Evolutionary conservation across 2,329 filamentous ascomycete species (phyloP).

Genomic region (Fusarium oxysporum): DNA sequence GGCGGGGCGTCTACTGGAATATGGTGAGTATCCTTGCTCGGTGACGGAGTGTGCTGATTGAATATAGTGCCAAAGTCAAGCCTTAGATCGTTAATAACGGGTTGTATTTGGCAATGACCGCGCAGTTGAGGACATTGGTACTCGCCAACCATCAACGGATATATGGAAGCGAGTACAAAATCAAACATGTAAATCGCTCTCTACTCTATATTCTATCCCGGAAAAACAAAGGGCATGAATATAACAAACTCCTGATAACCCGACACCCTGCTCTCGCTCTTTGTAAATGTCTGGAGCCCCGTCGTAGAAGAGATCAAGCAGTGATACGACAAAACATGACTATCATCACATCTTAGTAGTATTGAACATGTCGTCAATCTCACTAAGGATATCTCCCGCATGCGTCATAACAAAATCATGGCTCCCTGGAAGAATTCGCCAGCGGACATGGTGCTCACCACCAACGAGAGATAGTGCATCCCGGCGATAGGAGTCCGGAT

Average conservation of each 20-base stretch:
- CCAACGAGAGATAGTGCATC: conserved; percentile 65
- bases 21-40: conserved; percentile 59
- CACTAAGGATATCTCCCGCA: conserved; percentile 55
- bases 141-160: not conserved
- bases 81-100: conserved; percentile 61
- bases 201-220: conserved; percentile 22
- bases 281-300: not conserved
- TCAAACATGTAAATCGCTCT: conserved; percentile 3
- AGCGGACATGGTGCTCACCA: conserved; percentile 61
- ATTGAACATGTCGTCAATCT: conserved; percentile 63
- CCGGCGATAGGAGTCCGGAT: conserved; percentile 60
- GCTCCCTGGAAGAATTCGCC: conserved; percentile 63
- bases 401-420: conserved; percentile 75
- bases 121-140: not conserved
- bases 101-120: not conserved
- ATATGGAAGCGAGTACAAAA: not conserved
- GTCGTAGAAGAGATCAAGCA: not conserved
- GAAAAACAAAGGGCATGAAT: conserved; percentile 5
- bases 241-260: conserved; percentile 5
- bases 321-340: not conserved
- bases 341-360: conserved; percentile 32
- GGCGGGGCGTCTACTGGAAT: conserved; percentile 66
- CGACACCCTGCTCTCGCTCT: conserved; percentile 19
- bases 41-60: conserved; percentile 36
- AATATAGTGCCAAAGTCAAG: conserved; percentile 68